Conservation (phyloP, 1,284 basidiomycete species). For the Uromyces viciae-fabae region DNA sequence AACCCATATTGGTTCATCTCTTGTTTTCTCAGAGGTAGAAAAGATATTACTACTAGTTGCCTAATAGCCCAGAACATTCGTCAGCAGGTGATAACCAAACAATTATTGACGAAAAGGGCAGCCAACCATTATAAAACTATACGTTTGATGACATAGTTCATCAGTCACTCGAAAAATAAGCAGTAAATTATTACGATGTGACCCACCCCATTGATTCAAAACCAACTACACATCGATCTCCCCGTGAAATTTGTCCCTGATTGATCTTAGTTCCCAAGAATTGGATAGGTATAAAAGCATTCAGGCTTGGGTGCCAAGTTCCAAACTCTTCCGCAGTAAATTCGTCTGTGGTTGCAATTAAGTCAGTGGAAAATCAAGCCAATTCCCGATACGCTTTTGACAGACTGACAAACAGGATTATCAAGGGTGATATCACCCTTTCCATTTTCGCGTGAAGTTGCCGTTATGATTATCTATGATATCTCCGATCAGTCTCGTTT, state of each 20-base stretch:
- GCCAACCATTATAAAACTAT: constrained; percentile 38
- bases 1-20: constrained; percentile 20
- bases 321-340: constrained; percentile 45
- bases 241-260: constrained; percentile 20
- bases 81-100: not conserved
- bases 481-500: not conserved
- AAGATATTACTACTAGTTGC: constrained; percentile 42
- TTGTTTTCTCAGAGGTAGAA: constrained; percentile 23
- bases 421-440: constrained; percentile 41
- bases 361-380: not conserved
- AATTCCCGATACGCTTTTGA: not conserved
- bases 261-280: constrained; percentile 35
- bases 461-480: constrained; percentile 34
- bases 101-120: not conserved
- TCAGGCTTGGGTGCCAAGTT: constrained; percentile 42
- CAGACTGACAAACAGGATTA: constrained; percentile 44
- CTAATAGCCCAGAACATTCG: constrained; percentile 1
- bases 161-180: not conserved
- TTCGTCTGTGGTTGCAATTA: constrained; percentile 23
- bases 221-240: constrained; percentile 38
- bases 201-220: constrained; percentile 45
- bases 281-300: constrained; percentile 43
- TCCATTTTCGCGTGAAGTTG: constrained; percentile 35
- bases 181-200: not conserved
- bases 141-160: not conserved